phyloP scores from a whole-genome alignment of 1,139 yeast genomes.

The Kurtzmaniella quercitrusa region DNA sequence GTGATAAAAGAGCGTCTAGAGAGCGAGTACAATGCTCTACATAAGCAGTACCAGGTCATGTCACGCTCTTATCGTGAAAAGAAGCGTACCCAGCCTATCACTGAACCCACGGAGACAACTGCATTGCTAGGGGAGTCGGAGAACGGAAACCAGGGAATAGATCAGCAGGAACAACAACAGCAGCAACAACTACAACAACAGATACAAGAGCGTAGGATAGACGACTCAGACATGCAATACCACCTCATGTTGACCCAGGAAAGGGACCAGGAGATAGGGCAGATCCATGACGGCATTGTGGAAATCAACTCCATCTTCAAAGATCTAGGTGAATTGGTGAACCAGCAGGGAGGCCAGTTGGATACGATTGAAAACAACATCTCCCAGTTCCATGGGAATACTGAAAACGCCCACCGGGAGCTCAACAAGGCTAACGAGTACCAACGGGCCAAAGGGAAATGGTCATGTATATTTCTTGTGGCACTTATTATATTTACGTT shows the following conservation, averaged over 20 bases:
- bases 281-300: conserved; percentile 70
- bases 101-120: conserved; percentile 19
- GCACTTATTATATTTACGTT: conserved; percentile 36
- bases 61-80: conserved; percentile 28
- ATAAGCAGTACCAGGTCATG: conserved; percentile 29
- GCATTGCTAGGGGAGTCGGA: conserved; percentile 20
- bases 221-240: conserved; percentile 67
- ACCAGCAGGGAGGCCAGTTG: conserved; percentile 79
- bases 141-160: too few relatives aligned
- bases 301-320: conserved; percentile 84
- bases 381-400: conserved; percentile 57
- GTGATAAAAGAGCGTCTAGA: conserved; percentile 38
- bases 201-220: conserved; percentile 35
- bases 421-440: conserved; percentile 69
- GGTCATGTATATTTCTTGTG: conserved; percentile 64
- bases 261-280: conserved; percentile 66
- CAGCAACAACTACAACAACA: conserved; percentile 31
- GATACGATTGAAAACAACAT: conserved; percentile 82
- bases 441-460: conserved; percentile 64
- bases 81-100: conserved; percentile 24
- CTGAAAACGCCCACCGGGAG: conserved; percentile 69
- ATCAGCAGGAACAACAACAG: conserved; percentile 9
- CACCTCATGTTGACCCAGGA: conserved; percentile 68
- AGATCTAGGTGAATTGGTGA: conserved; percentile 71
- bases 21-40: conserved; percentile 34